A percentile compares a stretch with the other conserved stretches of the same genome.
These are phyloP conservation scores for Globisporangium emineosum DNA, from an alignment of 352 stramenopile genomes.

Conservation along the genomic window DNA sequence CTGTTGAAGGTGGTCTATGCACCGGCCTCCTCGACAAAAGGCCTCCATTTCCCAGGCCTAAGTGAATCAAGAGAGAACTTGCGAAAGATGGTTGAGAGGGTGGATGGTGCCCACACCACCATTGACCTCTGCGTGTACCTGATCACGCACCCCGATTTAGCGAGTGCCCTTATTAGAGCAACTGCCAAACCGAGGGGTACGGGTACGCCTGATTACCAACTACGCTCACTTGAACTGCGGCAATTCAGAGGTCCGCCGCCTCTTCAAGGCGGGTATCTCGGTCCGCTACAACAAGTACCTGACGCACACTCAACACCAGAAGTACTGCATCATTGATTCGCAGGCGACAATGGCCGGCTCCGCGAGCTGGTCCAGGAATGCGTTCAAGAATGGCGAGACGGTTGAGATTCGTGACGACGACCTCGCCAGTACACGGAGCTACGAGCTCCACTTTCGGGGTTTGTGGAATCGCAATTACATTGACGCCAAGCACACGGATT, in stretches of 20 bases:
- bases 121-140: neutral
- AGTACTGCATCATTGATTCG: too few relatives aligned
- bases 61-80: too few relatives aligned
- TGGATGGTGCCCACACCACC: neutral
- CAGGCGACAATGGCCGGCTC: neutral
- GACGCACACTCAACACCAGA: too few relatives aligned
- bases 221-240: too few relatives aligned
- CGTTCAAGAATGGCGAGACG: neutral
- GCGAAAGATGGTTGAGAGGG: neutral
- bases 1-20: neutral
- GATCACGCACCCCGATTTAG: too few relatives aligned
- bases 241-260: too few relatives aligned
- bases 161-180: neutral
- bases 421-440: neutral
- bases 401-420: neutral
- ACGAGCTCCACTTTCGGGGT: neutral
- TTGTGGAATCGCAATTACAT: neutral
- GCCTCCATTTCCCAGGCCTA: neutral
- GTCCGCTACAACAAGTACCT: too few relatives aligned
- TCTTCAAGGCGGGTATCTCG: too few relatives aligned
- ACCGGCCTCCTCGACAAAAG: neutral
- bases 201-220: neutral
- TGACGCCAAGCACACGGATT: neutral
- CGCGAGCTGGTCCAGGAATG: neutral
- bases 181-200: neutral